Base-by-base conservation (phyloP, 495 filamentous ascomycete genomes). In the Sordaria brevicollis region DNA sequence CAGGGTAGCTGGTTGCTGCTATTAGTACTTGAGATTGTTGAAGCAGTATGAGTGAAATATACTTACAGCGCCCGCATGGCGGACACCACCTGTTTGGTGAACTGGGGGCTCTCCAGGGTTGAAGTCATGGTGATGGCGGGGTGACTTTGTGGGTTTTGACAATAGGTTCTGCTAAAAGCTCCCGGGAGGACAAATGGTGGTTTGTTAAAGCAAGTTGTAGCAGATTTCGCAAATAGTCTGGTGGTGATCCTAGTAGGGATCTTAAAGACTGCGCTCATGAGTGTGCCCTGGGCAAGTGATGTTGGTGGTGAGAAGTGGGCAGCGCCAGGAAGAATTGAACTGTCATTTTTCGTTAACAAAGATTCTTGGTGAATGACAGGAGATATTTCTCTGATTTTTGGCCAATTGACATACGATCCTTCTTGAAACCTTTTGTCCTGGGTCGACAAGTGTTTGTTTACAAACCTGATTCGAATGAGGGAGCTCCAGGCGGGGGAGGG, bases 21-120 rank as follows among this genome's bases (percentile, higher is more conserved):
- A 72, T 71, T 41, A 74, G 39, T 65, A 19, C 25, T 21, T 21
- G 49, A 21, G 17, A 9, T 2, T 43, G 19, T 34, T 36, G 0
- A 21, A 4, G 25, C 15, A 10, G 70, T 25, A 49, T 15, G 29
- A 19, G 57, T 17, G 13, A 15, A 25, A 65, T n/a, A 17, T 41
- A 84, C 91, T 76, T 83, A 97, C 93, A 97, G 83, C 73, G 87
- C 89, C 73, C 87, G 85, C 89, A 99, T 91, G 3, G 93, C 88
- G 77, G 82, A 85, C 65, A 97, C 90, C 39, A 97, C 93, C 15
- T 86, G 89, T 78, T 86, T 83, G 1, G 92, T 93, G 73, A 97
- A 94, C 1, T 88, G 88, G 41, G 81, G 72, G 57, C 74, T 74
- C 29, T 74, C 62, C 49, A 76, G 69, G 36, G 68, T 36, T 36